Evolutionary conservation across 2,329 filamentous ascomycete genomes (phyloP).

Genomic region (Aspergillus calidoustus): DNA sequence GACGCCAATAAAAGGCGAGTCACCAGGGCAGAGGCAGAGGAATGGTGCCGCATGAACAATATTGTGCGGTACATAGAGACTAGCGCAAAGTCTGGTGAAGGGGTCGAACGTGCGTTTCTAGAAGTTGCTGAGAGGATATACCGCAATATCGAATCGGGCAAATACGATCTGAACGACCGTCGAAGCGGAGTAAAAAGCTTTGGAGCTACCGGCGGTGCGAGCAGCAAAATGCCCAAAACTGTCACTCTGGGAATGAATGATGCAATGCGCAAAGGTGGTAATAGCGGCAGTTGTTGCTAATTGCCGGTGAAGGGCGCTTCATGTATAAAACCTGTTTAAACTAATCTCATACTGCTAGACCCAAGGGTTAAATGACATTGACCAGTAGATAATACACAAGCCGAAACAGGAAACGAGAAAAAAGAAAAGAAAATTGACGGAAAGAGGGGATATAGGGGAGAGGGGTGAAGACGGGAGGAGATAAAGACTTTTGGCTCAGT

Average conservation of each 20-base stretch:
- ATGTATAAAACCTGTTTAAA: background rate
- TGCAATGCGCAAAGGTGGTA: slow-evolving; percentile 49
- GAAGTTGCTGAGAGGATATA: slow-evolving; percentile 95
- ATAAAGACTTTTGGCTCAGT: slow-evolving; percentile 15
- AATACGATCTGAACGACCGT: slow-evolving; percentile 91
- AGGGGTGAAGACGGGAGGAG: slow-evolving; percentile 4
- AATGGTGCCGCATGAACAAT: slow-evolving; percentile 84
- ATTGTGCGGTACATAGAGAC: slow-evolving; percentile 96
- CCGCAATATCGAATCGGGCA: slow-evolving; percentile 92
- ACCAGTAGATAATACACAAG: slow-evolving; percentile 14
- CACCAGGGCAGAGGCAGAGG: slow-evolving; percentile 78
- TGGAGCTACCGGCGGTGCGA: slow-evolving; percentile 45
- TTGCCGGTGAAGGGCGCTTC: background rate
- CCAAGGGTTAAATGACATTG: slow-evolving; percentile 2
- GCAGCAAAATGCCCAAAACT: slow-evolving; percentile 42
- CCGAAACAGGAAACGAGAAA: background rate
- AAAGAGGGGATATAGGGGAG: background rate
- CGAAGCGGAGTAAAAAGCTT: slow-evolving; percentile 83
- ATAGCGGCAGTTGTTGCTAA: slow-evolving; percentile 45
- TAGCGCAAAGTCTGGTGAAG: slow-evolving; percentile 91
- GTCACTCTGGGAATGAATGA: slow-evolving; percentile 53
- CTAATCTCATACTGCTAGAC: background rate
- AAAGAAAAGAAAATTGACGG: background rate
- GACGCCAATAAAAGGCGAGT: slow-evolving; percentile 70
- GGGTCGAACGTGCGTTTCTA: slow-evolving; percentile 90